These are phyloP conservation scores for Lactarius pseudohatsudake DNA, from an alignment of 768 basidiomycete species.

Conservation along the genomic window DNA sequence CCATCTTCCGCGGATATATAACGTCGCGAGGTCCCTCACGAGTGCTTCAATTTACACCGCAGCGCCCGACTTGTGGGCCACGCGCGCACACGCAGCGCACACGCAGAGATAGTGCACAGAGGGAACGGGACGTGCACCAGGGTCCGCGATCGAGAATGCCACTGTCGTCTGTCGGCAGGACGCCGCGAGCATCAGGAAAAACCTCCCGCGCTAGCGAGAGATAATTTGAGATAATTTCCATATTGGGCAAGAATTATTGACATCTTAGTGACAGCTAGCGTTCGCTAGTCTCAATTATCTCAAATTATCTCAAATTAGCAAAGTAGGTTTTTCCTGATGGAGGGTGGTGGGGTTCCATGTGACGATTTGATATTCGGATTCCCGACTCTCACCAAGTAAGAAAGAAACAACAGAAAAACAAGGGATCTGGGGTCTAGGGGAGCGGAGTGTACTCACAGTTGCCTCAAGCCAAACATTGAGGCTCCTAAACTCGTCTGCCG, in stretches of 20 bases:
- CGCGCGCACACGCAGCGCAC: conserved; percentile 43
- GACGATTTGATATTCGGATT: conserved; percentile 13
- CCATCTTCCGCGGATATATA: conserved; percentile 23
- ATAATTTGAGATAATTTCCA: too few species aligned
- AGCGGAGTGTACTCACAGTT: conserved; percentile 31
- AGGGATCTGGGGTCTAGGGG: not conserved
- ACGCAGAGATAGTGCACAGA: conserved; percentile 36
- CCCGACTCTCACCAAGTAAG: not conserved
- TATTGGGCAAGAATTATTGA: too few species aligned
- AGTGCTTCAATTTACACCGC: conserved; percentile 38
- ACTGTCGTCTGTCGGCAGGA: conserved; percentile 24
- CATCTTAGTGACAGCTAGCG: too few species aligned
- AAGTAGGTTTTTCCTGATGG: too few species aligned
- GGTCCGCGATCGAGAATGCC: conserved; percentile 36
- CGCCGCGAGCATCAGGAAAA: too few species aligned
- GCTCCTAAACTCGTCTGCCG: conserved; percentile 33
- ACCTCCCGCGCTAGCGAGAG: too few species aligned
- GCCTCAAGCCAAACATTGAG: conserved; percentile 37
- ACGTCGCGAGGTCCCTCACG: conserved; percentile 29
- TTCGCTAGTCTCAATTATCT: too few species aligned
- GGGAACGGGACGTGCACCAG: conserved; percentile 35
- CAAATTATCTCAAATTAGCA: too few species aligned
- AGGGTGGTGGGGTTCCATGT: conserved; percentile 20
- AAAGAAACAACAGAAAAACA: not conserved
- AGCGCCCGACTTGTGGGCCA: conserved; percentile 43